Conservation (phyloP, 129 eudicot species). For the Helianthus tuberosus region DNA sequence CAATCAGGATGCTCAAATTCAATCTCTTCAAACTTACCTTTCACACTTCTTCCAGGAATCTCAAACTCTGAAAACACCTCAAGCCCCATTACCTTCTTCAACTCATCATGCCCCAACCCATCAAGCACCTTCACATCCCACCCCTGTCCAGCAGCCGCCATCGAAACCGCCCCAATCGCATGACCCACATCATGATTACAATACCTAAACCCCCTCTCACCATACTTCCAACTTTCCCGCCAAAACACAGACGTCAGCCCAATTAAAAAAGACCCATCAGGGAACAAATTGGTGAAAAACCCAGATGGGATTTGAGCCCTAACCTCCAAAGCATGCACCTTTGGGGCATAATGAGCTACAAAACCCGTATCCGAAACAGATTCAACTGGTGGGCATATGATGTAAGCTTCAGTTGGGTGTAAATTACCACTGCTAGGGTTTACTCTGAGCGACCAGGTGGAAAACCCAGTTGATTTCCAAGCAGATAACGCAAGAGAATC, state of each 20-base stretch:
- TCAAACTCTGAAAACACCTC: slow-evolving; percentile 34
- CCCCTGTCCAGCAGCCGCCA: slow-evolving; percentile 88
- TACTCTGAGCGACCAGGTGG: slow-evolving; percentile 89
- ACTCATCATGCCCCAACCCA: slow-evolving; percentile 74
- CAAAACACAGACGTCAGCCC: slow-evolving; percentile 87
- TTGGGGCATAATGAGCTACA: slow-evolving; percentile 93
- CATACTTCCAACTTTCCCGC: slow-evolving; percentile 99
- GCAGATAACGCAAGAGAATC: slow-evolving; percentile 83
- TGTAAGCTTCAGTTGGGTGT: slow-evolving; percentile 89
- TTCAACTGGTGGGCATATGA: slow-evolving; percentile 64
- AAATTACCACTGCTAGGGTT: slow-evolving; percentile 96
- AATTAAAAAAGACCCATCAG: slow-evolving; percentile 60
- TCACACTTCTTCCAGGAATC: slow-evolving; percentile 59
- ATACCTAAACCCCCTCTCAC: slow-evolving; percentile 92
- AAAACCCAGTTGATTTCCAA: slow-evolving; percentile 81
- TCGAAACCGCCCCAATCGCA: slow-evolving; percentile 74
- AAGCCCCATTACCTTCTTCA: slow-evolving; percentile 79
- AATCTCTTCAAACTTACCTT: slow-evolving; percentile 66
- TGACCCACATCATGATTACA: slow-evolving; percentile 97
- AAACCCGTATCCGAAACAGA: slow-evolving; percentile 48
- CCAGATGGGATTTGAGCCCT: slow-evolving; percentile 63
- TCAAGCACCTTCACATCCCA: slow-evolving; percentile 98
- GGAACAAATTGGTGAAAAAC: slow-evolving; percentile 46
- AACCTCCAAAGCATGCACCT: slow-evolving; percentile 75
- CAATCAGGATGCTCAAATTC: slow-evolving; percentile 99